Base-by-base conservation (phyloP, 2,329 filamentous ascomycete genomes). In the Alternaria hordeiaustralica region DNA sequence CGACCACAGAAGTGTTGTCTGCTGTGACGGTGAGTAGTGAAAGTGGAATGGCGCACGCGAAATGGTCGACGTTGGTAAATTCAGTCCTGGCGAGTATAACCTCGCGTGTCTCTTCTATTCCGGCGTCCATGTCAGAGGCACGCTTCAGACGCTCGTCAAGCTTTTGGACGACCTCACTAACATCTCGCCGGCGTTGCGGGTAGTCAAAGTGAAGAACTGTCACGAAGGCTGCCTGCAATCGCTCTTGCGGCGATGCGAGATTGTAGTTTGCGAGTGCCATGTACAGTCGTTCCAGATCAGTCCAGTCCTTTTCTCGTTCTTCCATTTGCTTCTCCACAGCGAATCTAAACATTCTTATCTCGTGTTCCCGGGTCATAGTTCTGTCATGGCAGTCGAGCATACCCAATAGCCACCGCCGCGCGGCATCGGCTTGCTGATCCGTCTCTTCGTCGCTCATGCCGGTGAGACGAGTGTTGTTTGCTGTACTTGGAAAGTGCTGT, bases 1-100 rank as follows among this genome's bases (percentile, higher is more conserved):
- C 54, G 7, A 58, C 4, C 6, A 54, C 50, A 20, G 46, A 53
- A 8, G 46, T 2, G 20, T 50, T 50, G 3, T 50, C 36, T 5
- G 50, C 20, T 11, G 49, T 41, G 20, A 20, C 10, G 26, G 20
- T 43, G 30, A 71, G 51, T 11, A 20, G 46, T 10, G 67, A 46
- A 1, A 72, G 56, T 2, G 68, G 65, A 20, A 71, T 47, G 5
- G 69, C 71, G 53, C 70, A 74, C 4, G 73, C 71, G 49, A 75
- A 74, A 13, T 63, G 58, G 49, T 74, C 70, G 18, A 75, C 55
- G 11, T 51, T 58, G 5, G 51, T 45, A 0, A 36, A 25, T 5
- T 36, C 9, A 18, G 49, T 25, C 25, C 62, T 69, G 4, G 64
- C 23, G 3, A 51, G 10, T 10, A 72, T 66, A 0, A 6, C 25